Base-by-base conservation (phyloP, 192 early-diverging fungal genomes). In the Gamsiella multidivaricata region DNA sequence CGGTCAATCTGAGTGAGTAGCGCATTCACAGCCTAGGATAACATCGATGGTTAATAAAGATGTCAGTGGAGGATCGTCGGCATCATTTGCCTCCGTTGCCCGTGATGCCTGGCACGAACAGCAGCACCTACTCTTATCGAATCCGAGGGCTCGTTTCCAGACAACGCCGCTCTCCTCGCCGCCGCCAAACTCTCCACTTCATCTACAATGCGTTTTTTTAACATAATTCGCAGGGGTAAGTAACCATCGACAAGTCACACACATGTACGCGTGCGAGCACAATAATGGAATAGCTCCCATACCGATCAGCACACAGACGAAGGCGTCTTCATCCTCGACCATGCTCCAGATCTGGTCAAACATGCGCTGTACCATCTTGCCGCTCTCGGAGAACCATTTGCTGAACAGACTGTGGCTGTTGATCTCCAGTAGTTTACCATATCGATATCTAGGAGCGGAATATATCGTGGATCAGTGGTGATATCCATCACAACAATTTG, bases 311-410 rank as follows among this genome's bases (percentile, higher is more conserved):
- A 93, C 82, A 54, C 81, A 84, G 11, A 94, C 86, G 73, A 92
- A 90, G 1, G 73, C 65, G 47, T 86, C 82, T 1, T 83, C 82
- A 58, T 86, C 84, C 3, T 90, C 87, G 5, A 85, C 69, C 50
- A 89, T 62, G 14, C 82, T 80, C 66, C 84, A 81, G 20, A 94
- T 82, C 43, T 82, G 72, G 25, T 72, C 46, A 82, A 90, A 94
- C 81, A 91, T 73, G 54, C 85, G 81, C 56, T 85, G 76, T 17
- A 92, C 89, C 54, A 91, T 72, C 63, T 93, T 93, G 14, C 88
- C 91, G 25, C 80, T 83, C 70, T 93, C 92, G 10, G 89, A 87
- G 68, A 90, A 94, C 82, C 88, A 94, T 67, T 94, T 94, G 53
- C 88, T 90, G 59, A 94, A 92, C 23, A 94, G 51, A 33, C 85